Evolutionary conservation across 371 early-diverging fungal species (phyloP), one percentile per base, ranked within the genome.

Genomic region (Mucor velutinosus): DNA sequence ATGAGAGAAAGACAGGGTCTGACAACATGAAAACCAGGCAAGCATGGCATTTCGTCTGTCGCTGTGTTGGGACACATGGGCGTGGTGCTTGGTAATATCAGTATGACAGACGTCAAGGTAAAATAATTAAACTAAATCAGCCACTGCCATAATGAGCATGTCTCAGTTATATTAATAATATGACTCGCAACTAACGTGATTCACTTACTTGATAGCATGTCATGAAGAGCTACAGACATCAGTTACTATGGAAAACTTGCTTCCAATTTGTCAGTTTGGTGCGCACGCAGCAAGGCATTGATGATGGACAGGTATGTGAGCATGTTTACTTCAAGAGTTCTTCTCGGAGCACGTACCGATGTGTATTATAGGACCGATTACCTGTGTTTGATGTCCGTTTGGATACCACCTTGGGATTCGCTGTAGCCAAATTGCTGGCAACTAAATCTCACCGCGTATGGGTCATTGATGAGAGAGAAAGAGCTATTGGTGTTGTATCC

Each of bases 361-460:
- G 3, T 2, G 12, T 25, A 21, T 30, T 47, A 11, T 68, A 85
- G 84, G 95, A 95, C 59, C 85, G 87, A 8, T 79, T 88, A 19
- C 93, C 95, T 0, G 91, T 94, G 14, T 90, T 95, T 25, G 90
- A 92, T 65, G 94, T 92, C 7, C 82, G 86, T 23, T 80, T 87
- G 11, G 87, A 88, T 58, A 87, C 90, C 3, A 87, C 91, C 2
- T 77, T 95, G 55, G 83, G 88, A 8, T 86, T 86, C 33, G 84
- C 91, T 0, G 77, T 94, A 37, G 88, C 89, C 25, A 94, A 94
- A 75, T 75, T 94, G 64, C 79, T 89, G 30, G 94, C 95, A 14
- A 95, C 95, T 3, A 84, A 85, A 35, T 87, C 94, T 0, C 95
- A 95, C 64, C 90, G 95, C 53, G 83, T 95, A 14, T 95, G 94